Evolutionary conservation across 2,329 filamentous ascomycete species (phyloP).

Genomic region (Aspergillus transmontanensis): DNA sequence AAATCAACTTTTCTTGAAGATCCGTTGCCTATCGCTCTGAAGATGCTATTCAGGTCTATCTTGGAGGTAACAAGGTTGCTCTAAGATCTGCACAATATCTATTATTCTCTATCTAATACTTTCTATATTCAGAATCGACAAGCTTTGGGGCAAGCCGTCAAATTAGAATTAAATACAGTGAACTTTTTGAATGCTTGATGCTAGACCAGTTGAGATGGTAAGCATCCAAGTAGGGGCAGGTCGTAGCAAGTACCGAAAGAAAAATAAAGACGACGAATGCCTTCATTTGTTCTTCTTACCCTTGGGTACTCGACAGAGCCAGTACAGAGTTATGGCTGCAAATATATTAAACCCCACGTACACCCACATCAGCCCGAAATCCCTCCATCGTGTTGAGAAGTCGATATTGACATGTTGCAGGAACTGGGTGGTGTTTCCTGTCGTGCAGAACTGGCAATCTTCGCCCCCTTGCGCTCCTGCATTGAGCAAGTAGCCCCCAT

Average conservation of each 20-base stretch:
- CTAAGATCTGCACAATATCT: background rate
- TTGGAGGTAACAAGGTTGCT: background rate
- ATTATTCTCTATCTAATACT: background rate
- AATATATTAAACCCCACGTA: background rate
- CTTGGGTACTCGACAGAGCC: background rate
- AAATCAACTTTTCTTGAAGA: no score
- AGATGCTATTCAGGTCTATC: no score
- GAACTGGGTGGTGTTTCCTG: conserved; percentile 2
- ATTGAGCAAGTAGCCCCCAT: conserved; percentile 8
- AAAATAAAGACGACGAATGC: background rate
- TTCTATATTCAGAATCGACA: background rate
- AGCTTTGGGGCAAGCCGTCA: background rate
- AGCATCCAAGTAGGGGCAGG: background rate
- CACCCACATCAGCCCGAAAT: background rate
- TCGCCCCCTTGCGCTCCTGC: background rate
- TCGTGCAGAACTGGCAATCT: conserved; percentile 4
- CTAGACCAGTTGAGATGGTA: background rate
- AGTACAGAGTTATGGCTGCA: background rate
- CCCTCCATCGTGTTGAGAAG: background rate
- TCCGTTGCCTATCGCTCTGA: no score
- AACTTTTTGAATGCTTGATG: background rate
- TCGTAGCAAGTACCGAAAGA: background rate
- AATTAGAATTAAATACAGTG: background rate
- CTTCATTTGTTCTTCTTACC: background rate
- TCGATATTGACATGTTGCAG: background rate